phyloP scores from a whole-genome alignment of 106 monocot species.

The Posidonia australis region DNA sequence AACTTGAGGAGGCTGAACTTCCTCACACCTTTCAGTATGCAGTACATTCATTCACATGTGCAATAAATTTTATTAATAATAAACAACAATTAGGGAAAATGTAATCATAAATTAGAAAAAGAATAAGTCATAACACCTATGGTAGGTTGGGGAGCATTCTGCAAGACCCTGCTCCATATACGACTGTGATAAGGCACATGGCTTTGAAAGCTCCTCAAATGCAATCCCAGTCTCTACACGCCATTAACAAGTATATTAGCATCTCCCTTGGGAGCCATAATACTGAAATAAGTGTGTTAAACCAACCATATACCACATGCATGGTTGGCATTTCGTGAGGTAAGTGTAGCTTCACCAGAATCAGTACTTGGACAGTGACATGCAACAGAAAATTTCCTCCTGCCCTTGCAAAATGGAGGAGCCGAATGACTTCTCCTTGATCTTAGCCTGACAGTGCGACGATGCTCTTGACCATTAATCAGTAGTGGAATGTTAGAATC shows the following conservation, averaged over 20 bases:
- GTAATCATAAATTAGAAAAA: neutral
- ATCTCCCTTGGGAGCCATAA: neutral
- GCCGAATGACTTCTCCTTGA: slow-evolving; percentile 71
- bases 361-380: slow-evolving; percentile 10
- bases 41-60: neutral
- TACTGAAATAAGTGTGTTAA: neutral
- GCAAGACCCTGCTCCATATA: slow-evolving; percentile 11
- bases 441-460: slow-evolving; percentile 3
- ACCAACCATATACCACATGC: neutral
- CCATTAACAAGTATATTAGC: neutral
- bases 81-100: neutral
- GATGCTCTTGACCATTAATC: neutral
- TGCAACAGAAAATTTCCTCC: slow-evolving; percentile 34
- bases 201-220: slow-evolving; percentile 11
- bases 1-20: neutral
- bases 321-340: neutral
- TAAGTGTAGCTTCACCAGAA: slow-evolving; percentile 9
- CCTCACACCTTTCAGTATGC: neutral
- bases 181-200: slow-evolving; percentile 22
- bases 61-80: neutral
- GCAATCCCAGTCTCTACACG: slow-evolving; percentile 7
- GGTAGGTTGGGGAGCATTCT: slow-evolving; percentile 13
- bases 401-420: slow-evolving; percentile 69
- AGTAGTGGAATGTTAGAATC: neutral
- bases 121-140: slow-evolving; percentile 14